Evolutionary conservation across 306 rosid species (phyloP), one percentile per base, ranked within the genome.

Genomic region (Fagus sylvatica): DNA sequence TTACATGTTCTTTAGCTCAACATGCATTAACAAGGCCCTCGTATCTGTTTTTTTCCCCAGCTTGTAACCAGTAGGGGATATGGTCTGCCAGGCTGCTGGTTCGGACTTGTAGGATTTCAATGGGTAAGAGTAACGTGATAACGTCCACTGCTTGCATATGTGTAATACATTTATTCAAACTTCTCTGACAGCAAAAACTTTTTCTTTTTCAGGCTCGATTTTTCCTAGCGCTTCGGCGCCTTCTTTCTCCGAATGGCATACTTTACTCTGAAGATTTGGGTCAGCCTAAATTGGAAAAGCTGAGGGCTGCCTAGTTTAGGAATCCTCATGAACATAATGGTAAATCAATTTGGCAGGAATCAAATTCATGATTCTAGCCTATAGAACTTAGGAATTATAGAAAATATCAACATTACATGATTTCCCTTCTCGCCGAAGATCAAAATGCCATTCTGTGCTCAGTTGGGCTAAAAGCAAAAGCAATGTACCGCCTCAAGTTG

Each of bases 71-170:
- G 86, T 77, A 90, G 80, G 15, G 90, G 90, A 75, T 88, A 51
- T 79, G 98, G 97, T 69, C 83, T 94, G 76, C 83, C 76, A 73
- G 97, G 96, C 53, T 83, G 90, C 82, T 92, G 98, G 98, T 77
- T 79, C 53, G 90, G 89, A 43, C 87, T 92, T 8, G 92, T 85
- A 13, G 81, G 85, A 85, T 92, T 92, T 80, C 97, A 94, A 74
- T 90, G 98, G 98, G 98, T 94, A 80, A 89, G 91, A 46, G 7
- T 43, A 43, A 8, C 49, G 28, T 22, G 28, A 40, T 69, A 71
- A 8, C 76, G 56, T 87, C 78, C 36, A 37, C 48, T 56, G 28
- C 67, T 65, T 78, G 61, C 54, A 74, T 55, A 12, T 34, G 42
- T 78, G 37, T 32, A 65, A 72, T 53, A 40, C 51, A 34, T 73